These are phyloP conservation scores for Acacia pycnantha DNA, from an alignment of 331 rosid species.

Conservation along the genomic window DNA sequence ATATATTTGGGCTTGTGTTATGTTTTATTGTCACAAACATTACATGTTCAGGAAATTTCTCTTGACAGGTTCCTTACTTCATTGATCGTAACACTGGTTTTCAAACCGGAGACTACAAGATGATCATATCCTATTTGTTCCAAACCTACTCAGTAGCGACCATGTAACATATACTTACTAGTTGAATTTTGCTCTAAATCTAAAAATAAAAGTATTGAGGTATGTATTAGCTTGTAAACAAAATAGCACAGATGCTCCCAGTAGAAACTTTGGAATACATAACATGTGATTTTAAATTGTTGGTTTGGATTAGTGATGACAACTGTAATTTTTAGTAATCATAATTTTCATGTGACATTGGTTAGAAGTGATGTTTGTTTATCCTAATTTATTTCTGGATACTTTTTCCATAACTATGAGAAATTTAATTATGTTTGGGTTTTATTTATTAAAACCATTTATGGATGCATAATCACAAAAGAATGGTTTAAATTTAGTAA, in stretches of 20 bases:
- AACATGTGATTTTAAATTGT: background rate
- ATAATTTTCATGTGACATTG: no score
- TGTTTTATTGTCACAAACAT: conserved; percentile 6
- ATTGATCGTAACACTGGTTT: conserved; percentile 76
- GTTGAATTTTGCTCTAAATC: conserved; percentile 17
- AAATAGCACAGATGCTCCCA: background rate
- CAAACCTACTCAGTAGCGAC: conserved; percentile 57
- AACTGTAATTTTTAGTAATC: no score
- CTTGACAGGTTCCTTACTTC: conserved; percentile 72
- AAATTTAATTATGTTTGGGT: no score
- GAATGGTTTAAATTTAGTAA: no score
- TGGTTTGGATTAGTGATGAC: no score
- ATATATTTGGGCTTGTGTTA: no score
- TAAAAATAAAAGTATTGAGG: background rate
- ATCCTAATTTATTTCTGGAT: background rate
- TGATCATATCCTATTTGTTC: conserved; percentile 72
- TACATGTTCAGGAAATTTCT: conserved; percentile 19
- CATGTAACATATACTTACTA: conserved; percentile 11
- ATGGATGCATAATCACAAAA: no score
- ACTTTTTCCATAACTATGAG: no score
- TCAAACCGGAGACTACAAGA: conserved; percentile 64
- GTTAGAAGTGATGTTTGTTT: background rate
- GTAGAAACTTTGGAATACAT: background rate
- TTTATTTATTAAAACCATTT: no score
- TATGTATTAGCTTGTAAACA: background rate